Base-by-base conservation (phyloP, 2,329 filamentous ascomycete species). In the Calonectria ilicicola region DNA sequence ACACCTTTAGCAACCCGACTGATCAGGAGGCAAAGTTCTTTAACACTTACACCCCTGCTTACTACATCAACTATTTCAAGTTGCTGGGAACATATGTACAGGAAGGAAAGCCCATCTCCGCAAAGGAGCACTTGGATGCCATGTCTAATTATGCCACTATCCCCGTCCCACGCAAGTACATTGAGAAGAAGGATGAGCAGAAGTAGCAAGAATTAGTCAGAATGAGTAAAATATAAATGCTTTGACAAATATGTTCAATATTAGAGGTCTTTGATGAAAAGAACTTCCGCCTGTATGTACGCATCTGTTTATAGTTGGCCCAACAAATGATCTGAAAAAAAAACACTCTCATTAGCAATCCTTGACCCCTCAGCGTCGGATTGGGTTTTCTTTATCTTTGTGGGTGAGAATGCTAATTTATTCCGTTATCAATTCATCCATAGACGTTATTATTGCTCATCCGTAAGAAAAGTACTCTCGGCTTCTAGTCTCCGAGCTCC, bases 11-110 rank as follows among this genome's bases (percentile, higher is more conserved):
- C 49, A 72, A 72, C 42, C 70, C 70, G 10, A 65, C 58, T 1
- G 58, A 72, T 32, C 46, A 68, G 44, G 70, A 72, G 70, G 65
- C 38, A 42, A 65, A 65, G 23, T 72, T 72, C 58, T 64, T 72
- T 42, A 72, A 72, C 60, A 72, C 70, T 17, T 69, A 60, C 15
- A 72, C 70, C 9, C 70, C 70, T 1, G 65, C 65, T 23, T 69
- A 65, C 35, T 72, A 69, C 19, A 72, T 72, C 58, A 69, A 69
- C 60, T 72, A 72, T 38, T 72, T 72, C 23, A 69, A 72, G 65
- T 51, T 69, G n/a, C 15, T 71, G 21, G 69, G 63, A 23, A 71
- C 69, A 15, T 71, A 71, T 40, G 69, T 71, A 19, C 38, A 71
- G 46, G 69, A 67, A 42, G 69, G 69, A 14, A 67, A 53, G n/a